A percentile compares a stretch with the other conserved stretches of the same genome.
Conservation (phyloP, 1,284 basidiomycete species). For the Inonotus hispidus region DNA sequence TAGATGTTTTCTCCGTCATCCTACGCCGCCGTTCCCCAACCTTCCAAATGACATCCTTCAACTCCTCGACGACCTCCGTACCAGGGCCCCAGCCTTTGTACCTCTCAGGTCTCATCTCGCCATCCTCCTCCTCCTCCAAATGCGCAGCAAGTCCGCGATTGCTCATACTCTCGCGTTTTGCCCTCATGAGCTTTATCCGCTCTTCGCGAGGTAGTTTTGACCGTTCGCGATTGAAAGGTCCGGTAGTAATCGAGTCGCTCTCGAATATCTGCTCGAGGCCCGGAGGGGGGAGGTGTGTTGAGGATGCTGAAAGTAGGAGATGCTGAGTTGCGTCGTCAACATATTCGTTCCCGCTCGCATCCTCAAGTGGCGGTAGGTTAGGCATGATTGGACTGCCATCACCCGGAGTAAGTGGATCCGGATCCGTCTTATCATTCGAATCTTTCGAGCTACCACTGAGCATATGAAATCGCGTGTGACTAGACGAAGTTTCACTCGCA, state of each 20-base stretch:
- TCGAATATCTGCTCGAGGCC: constrained; percentile 77
- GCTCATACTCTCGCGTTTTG: constrained; percentile 40
- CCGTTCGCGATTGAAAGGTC: constrained; percentile 44
- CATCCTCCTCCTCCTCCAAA: constrained; percentile 10
- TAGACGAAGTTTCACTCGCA: neutral
- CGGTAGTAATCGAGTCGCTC: constrained; percentile 43
- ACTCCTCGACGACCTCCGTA: constrained; percentile 74
- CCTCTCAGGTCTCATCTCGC: neutral
- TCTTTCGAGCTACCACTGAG: constrained; percentile 19
- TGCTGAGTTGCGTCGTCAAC: constrained; percentile 55
- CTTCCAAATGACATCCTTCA: constrained; percentile 80
- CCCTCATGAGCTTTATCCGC: constrained; percentile 55
- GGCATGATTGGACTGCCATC: constrained; percentile 16
- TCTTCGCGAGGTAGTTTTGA: constrained; percentile 66
- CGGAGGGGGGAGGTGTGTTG: constrained; percentile 48
- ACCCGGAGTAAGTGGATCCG: constrained; percentile 11
- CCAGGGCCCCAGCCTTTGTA: constrained; percentile 55
- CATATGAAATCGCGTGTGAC: constrained; percentile 5
- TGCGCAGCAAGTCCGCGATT: constrained; percentile 3
- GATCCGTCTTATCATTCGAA: constrained; percentile 18
- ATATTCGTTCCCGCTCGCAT: constrained; percentile 20
- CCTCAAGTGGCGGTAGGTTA: constrained; percentile 5
- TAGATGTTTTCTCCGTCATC: constrained; percentile 28
- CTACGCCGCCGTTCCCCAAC: constrained; percentile 63
- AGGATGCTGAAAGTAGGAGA: constrained; percentile 44